phyloP scores from a whole-genome alignment of 257 asterid species.

The Schizonepeta tenuifolia region DNA sequence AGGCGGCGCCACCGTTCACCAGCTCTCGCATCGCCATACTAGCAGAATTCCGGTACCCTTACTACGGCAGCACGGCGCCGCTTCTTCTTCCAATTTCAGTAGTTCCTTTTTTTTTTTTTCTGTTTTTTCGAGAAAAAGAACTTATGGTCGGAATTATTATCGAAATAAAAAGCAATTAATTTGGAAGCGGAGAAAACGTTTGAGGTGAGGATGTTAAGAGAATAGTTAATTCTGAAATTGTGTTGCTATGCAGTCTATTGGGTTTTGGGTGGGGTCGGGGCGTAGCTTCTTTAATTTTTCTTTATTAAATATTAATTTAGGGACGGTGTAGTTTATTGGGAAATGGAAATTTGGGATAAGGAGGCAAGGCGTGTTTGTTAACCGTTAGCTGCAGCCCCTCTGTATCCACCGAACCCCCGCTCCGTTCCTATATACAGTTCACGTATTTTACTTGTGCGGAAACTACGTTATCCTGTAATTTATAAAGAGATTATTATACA shows the following conservation, averaged over 20 bases:
- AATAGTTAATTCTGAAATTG: background rate
- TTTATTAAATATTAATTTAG: background rate
- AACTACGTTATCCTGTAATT: too few relatives aligned
- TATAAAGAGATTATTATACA: too few relatives aligned
- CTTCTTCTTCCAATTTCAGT: background rate
- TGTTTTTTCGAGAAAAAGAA: background rate
- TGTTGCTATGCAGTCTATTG: background rate
- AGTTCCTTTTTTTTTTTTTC: too few relatives aligned
- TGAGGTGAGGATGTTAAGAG: slow-evolving; percentile 22
- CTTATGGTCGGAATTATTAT: slow-evolving; percentile 7
- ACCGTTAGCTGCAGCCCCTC: background rate
- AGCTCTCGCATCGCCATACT: slow-evolving; percentile 93
- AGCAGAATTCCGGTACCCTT: slow-evolving; percentile 24
- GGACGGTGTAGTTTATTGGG: slow-evolving; percentile 10
- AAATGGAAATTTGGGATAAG: slow-evolving; percentile 20
- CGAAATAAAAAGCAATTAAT: background rate
- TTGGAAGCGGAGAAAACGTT: background rate
- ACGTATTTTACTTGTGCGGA: too few relatives aligned
- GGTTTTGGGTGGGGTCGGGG: background rate
- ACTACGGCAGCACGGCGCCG: slow-evolving; percentile 26
- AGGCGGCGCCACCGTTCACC: slow-evolving; percentile 84
- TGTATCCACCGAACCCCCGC: too few relatives aligned
- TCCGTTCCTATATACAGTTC: too few relatives aligned
- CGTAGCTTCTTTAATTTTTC: background rate
- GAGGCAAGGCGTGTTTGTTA: background rate